Percentiles rank a stretch among this genome's conserved stretches.
Conservation (phyloP, 257 asterid species). For the Coffea eugenioides region DNA sequence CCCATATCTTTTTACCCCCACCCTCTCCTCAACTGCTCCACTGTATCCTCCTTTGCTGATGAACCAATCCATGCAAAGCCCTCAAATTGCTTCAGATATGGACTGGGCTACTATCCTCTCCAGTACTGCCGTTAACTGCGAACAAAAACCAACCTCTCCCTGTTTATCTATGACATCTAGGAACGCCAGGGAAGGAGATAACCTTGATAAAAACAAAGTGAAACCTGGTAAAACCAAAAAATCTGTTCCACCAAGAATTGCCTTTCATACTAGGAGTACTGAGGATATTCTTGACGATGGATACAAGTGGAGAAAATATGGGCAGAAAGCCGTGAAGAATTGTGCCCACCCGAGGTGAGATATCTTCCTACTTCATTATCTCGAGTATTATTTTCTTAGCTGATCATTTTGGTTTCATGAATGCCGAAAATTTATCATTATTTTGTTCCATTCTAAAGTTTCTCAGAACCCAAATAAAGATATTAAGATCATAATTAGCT, state of each 20-base stretch:
- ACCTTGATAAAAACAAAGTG: constrained; percentile 40
- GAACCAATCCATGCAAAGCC: constrained; percentile 49
- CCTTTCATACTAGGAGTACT: constrained; percentile 80
- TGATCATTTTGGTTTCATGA: neutral
- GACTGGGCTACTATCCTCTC: constrained; percentile 48
- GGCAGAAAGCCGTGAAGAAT: constrained; percentile 88
- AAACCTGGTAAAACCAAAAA: constrained; percentile 40
- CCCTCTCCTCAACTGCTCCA: neutral
- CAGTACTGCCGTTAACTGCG: constrained; percentile 18
- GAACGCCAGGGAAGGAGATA: constrained; percentile 30
- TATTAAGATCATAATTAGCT: neutral
- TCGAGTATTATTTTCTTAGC: neutral
- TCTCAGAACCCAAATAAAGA: no score
- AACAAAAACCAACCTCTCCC: constrained; percentile 17
- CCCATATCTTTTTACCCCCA: constrained; percentile 5
- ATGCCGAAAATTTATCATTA: neutral
- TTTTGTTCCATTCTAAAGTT: no score
- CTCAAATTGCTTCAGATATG: constrained; percentile 33
- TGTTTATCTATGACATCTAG: constrained; percentile 14
- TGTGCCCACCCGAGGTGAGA: constrained; percentile 75
- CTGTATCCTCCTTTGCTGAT: neutral
- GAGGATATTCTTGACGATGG: constrained; percentile 97
- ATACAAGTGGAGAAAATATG: constrained; percentile 39
- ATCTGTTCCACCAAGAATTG: constrained; percentile 67
- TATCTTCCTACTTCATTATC: constrained; percentile 1